phyloP scores from a whole-genome alignment of 441 rosid species.

The Viola pubescens region DNA sequence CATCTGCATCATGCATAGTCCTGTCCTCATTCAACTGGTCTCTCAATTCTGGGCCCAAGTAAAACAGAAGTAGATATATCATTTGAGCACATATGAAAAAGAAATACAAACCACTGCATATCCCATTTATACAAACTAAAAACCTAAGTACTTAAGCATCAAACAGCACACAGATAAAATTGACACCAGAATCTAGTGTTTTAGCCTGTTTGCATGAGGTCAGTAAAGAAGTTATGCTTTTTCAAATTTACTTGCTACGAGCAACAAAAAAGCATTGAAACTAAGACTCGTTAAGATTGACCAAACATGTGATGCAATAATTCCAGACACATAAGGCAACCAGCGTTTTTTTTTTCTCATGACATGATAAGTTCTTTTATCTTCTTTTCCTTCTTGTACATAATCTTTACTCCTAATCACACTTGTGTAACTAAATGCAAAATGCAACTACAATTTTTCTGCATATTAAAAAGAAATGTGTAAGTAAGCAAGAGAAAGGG shows the following conservation, averaged over 20 bases:
- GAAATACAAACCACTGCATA: not conserved
- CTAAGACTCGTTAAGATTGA: not conserved
- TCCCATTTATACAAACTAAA: not conserved
- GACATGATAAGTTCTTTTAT: not conserved
- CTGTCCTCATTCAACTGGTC: conserved; percentile 57
- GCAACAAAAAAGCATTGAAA: too few species aligned
- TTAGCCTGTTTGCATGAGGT: too few species aligned
- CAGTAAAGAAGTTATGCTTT: too few species aligned
- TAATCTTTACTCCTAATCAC: not conserved
- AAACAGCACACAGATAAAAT: not conserved
- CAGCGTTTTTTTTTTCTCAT: not conserved
- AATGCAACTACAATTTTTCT: not conserved
- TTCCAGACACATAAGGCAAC: not conserved
- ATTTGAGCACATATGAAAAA: conserved; percentile 10
- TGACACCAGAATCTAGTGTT: too few species aligned
- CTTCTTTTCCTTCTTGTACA: not conserved
- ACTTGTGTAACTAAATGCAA: not conserved
- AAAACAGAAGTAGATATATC: conserved; percentile 3
- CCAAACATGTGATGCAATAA: not conserved
- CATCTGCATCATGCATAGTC: conserved; percentile 33
- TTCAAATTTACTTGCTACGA: too few species aligned
- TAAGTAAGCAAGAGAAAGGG: not conserved
- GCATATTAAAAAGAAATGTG: not conserved
- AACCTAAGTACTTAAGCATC: not conserved
- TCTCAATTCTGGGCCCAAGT: conserved; percentile 49